These are phyloP conservation scores for Fusarium sp. DNA, from an alignment of 2,329 filamentous ascomycete genomes.

Conservation along the genomic window DNA sequence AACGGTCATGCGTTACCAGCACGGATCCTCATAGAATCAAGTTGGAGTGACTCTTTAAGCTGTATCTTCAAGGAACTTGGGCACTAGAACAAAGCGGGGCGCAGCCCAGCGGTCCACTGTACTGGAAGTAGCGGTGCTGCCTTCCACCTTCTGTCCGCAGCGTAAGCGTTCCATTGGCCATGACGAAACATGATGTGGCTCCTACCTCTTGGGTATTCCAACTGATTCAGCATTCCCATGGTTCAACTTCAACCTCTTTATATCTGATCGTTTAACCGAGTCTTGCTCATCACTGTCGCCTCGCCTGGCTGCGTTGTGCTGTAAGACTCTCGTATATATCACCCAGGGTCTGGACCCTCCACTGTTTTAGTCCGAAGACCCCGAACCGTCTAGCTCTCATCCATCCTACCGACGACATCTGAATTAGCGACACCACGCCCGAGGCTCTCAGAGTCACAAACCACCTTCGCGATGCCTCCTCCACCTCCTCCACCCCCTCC, in stretches of 20 bases:
- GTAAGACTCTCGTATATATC: conserved; percentile 9
- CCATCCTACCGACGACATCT: conserved; percentile 26
- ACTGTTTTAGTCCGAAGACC: conserved; percentile 27
- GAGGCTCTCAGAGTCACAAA: background rate
- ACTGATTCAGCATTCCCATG: conserved; percentile 23
- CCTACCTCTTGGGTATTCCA: conserved; percentile 25
- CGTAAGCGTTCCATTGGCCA: conserved; percentile 41
- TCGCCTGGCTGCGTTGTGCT: background rate
- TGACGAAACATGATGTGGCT: conserved; percentile 45
- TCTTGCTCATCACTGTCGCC: conserved; percentile 1
- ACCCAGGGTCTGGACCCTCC: conserved; percentile 14
- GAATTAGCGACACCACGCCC: conserved; percentile 19
- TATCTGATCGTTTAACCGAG: background rate
- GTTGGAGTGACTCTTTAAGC: background rate
- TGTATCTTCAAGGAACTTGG: conserved; percentile 11
- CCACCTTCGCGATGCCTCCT: conserved; percentile 53
- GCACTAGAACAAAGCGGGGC: conserved; percentile 37
- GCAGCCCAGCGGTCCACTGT: conserved; percentile 30
- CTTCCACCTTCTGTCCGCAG: conserved; percentile 38
- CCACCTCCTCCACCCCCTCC: conserved; percentile 79
- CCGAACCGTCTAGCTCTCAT: conserved; percentile 15
- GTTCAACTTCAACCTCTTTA: conserved; percentile 24
- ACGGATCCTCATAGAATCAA: background rate
- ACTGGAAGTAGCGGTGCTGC: conserved; percentile 37
- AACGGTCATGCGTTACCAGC: background rate